These are phyloP conservation scores for Sporothrix variecibatus DNA, from an alignment of 2,329 filamentous ascomycete genomes.

Conservation along the genomic window DNA sequence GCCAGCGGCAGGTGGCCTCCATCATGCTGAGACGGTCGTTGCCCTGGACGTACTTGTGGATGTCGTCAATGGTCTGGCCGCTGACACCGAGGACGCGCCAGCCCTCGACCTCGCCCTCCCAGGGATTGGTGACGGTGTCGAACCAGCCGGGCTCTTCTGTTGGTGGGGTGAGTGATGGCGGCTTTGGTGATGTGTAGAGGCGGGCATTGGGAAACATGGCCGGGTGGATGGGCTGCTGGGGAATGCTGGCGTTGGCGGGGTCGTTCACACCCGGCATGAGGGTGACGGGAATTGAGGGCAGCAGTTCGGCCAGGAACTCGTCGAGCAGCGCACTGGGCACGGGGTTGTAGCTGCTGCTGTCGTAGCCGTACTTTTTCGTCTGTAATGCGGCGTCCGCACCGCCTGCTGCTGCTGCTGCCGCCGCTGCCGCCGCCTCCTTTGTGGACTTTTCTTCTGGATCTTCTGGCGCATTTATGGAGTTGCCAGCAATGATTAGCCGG, in stretches of 20 bases:
- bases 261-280: slow-evolving; percentile 82
- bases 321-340: slow-evolving; percentile 82
- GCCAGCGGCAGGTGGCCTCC: slow-evolving; percentile 92
- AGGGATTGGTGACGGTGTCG: slow-evolving; percentile 88
- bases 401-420: not conserved
- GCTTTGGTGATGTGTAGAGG: slow-evolving; percentile 58
- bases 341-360: slow-evolving; percentile 83
- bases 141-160: slow-evolving; percentile 60
- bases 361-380: slow-evolving; percentile 88
- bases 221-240: slow-evolving; percentile 89
- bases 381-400: slow-evolving; percentile 38
- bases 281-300: slow-evolving; percentile 86
- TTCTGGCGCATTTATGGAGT: slow-evolving; percentile 65
- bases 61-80: slow-evolving; percentile 91
- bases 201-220: slow-evolving; percentile 84
- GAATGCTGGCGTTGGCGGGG: slow-evolving; percentile 84
- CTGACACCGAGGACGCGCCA: slow-evolving; percentile 84
- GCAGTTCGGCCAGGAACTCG: slow-evolving; percentile 74
- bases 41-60: slow-evolving; percentile 84
- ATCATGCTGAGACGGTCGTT: slow-evolving; percentile 82
- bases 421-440: slow-evolving; percentile 41
- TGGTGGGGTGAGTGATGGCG: not conserved
- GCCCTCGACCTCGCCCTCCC: slow-evolving; percentile 86
- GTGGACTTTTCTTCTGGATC: slow-evolving; percentile 33
- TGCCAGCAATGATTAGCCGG: slow-evolving; percentile 86